Percentiles rank a stretch among this genome's conserved stretches.
phyloP scores from a whole-genome alignment of 2,329 filamentous ascomycete species.

The Phoma herbarum region DNA sequence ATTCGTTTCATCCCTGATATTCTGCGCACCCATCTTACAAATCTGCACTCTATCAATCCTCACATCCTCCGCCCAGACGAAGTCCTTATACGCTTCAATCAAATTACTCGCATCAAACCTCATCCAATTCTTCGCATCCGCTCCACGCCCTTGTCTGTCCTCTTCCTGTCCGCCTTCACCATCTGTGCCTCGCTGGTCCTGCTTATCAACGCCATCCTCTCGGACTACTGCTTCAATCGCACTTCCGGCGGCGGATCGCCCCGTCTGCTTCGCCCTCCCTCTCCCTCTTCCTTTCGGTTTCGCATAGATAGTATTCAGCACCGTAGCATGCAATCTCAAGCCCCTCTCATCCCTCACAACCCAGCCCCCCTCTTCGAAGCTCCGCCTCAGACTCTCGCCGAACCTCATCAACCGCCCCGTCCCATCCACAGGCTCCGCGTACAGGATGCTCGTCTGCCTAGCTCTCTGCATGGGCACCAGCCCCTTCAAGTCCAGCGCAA shows the following conservation, averaged over 20 bases:
- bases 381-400: constrained; percentile 62
- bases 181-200: constrained; percentile 2
- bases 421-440: constrained; percentile 63
- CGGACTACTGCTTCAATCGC: too few relatives aligned
- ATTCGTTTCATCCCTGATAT: constrained; percentile 55
- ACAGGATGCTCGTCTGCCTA: constrained; percentile 63
- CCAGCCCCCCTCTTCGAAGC: constrained; percentile 65
- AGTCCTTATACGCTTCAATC: constrained; percentile 67
- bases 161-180: constrained; percentile 8
- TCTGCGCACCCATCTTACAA: constrained; percentile 87
- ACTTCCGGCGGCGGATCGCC: too few relatives aligned
- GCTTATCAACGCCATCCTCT: not conserved
- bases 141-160: constrained; percentile 11
- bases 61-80: constrained; percentile 75
- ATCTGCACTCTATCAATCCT: constrained; percentile 76
- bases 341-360: constrained; percentile 68
- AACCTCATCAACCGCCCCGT: constrained; percentile 64
- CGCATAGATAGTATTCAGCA: constrained; percentile 86
- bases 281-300: constrained; percentile 52
- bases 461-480: constrained; percentile 69
- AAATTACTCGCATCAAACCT: constrained; percentile 54
- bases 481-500: constrained; percentile 57
- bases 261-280: constrained; percentile 15
- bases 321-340: constrained; percentile 81
- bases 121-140: constrained; percentile 42